These are phyloP conservation scores for Schizophyllum commune DNA, from an alignment of 1,284 basidiomycete species.

Conservation along the genomic window DNA sequence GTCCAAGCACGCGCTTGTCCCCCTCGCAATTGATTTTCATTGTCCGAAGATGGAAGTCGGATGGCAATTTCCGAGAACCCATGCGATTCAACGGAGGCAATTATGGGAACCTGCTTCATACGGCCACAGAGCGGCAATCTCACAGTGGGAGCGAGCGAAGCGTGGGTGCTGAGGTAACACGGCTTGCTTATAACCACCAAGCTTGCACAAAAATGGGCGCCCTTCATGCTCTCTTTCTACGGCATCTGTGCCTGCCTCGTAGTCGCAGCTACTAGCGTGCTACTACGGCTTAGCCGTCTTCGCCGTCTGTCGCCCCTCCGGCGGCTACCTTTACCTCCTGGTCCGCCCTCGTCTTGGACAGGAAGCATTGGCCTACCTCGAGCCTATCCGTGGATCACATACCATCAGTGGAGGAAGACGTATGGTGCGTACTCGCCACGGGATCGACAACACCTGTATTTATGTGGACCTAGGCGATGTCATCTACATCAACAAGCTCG, in stretches of 20 bases:
- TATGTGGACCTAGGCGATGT: conserved; percentile 30
- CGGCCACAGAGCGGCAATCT: not conserved
- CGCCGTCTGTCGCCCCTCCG: conserved; percentile 1
- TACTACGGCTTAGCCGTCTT: not conserved
- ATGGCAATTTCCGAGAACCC: not conserved
- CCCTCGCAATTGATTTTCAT: not conserved
- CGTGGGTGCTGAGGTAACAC: conserved; percentile 5
- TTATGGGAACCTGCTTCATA: not conserved
- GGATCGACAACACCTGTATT: not conserved
- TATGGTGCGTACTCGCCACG: conserved; percentile 27
- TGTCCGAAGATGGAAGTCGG: not conserved
- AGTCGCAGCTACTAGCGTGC: not conserved
- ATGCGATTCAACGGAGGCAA: not conserved
- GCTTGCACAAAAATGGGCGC: not conserved
- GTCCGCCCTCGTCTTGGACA: conserved; percentile 31
- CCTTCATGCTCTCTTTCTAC: not conserved
- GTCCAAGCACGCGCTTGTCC: conserved; percentile 2
- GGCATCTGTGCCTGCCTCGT: not conserved
- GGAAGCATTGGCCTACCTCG: conserved; percentile 27
- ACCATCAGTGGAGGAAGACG: conserved; percentile 35
- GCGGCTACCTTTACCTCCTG: conserved; percentile 30
- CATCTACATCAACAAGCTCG: conserved; percentile 37
- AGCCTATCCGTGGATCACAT: conserved; percentile 39
- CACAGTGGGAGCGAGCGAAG: not conserved
- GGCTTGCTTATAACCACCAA: not conserved